phyloP scores from a whole-genome alignment of 768 basidiomycete species.

The Leccinum broughii region DNA sequence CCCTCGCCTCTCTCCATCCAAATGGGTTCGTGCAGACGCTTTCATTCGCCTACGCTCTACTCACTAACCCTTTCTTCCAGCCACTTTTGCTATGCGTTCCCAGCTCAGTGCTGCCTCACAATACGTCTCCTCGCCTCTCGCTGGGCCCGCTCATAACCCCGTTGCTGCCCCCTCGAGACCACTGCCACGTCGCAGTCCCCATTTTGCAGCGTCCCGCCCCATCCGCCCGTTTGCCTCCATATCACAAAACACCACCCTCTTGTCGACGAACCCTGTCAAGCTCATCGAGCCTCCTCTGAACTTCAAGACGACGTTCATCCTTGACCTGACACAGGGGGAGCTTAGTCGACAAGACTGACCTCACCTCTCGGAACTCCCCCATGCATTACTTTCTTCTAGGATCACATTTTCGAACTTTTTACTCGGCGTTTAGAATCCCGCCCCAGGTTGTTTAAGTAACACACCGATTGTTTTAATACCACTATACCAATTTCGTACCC shows the following conservation, averaged over 20 bases:
- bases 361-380: not conserved
- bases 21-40: constrained; percentile 40
- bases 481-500: constrained; percentile 3
- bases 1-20: constrained; percentile 3
- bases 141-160: constrained; percentile 38
- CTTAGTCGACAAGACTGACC: constrained; percentile 65
- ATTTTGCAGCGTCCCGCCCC: constrained; percentile 72
- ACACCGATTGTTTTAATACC: constrained; percentile 20
- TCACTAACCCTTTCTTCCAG: constrained; percentile 20
- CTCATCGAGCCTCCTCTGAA: constrained; percentile 79
- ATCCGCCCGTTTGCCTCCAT: constrained; percentile 78
- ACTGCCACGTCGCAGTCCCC: constrained; percentile 44
- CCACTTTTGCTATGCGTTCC: constrained; percentile 38
- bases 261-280: constrained; percentile 57
- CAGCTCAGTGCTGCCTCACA: constrained; percentile 35
- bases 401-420: constrained; percentile 11
- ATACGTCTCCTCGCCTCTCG: constrained; percentile 63
- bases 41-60: not conserved
- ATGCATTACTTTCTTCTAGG: not conserved
- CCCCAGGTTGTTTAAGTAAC: constrained; percentile 18
- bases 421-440: constrained; percentile 22
- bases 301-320: constrained; percentile 66
- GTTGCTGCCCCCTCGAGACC: constrained; percentile 35
- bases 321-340: constrained; percentile 83
- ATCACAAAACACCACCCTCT: constrained; percentile 23